Evolutionary conservation across 106 monocot genomes (phyloP), one percentile per base, ranked within the genome.

Genomic region (Apostasia ramifera): DNA sequence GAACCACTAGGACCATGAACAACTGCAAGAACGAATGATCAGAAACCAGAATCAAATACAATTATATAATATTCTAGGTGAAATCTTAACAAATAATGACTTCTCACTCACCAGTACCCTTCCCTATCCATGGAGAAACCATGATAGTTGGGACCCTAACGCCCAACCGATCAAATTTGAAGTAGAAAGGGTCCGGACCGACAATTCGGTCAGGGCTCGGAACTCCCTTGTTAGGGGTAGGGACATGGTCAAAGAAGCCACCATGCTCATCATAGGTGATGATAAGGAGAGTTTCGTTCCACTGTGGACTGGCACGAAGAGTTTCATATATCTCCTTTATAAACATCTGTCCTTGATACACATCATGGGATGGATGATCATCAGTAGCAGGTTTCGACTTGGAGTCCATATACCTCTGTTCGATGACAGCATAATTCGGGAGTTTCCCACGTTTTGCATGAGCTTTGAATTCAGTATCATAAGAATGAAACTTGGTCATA

Each of bases 201-300:
- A 91, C 83, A 55, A 86, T 75, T 0, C 79, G 86, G 54, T 91
- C 91, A 4, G 91, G 91, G 59, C 75, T 87, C 0, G 91, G 91
- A 5, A 91, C 86, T 4, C 90, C 90, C 8, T 42, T 63, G 44
- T 59, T 61, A 1, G 90, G 90, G 1, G 90, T 86, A 10, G 90
- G 81, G 2, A 91, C 86, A 56, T 91, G 90, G 59, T 91, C 90
- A 9, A 66, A 91, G 68, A 81, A 91, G 0, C 90, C 90, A 3
- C 90, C 90, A 51, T 91, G 90, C 79, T 91, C 90, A 46, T 91
- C 91, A 8, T 91, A 91, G 8, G 91, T 91, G 54, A 91, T 77
- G 8, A 91, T 46, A 1, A 91, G 46, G 11, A 91, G 72, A 0
- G 84, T 85, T 44, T 88, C 46, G 59, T 87, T 91, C 91, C 91